Evolutionary conservation across 2,329 filamentous ascomycete species (phyloP).

Genomic region (Podosphaera xanthii): DNA sequence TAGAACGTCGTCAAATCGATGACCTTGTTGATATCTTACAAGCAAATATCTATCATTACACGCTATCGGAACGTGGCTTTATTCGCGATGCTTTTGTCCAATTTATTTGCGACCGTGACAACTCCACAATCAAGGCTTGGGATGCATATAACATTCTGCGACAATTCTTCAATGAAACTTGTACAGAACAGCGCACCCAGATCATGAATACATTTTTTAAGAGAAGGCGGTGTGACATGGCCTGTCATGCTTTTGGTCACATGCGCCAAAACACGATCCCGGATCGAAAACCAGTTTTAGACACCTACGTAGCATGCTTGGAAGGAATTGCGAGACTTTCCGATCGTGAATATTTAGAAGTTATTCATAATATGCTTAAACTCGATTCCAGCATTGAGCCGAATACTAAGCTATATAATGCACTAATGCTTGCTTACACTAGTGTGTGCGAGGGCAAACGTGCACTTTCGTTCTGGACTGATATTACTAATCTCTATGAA

Average conservation of each 20-base stretch:
- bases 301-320: slow-evolving; percentile 60
- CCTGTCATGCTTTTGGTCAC: slow-evolving; percentile 66
- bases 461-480: slow-evolving; percentile 60
- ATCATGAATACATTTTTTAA: slow-evolving; percentile 70
- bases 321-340: slow-evolving; percentile 43
- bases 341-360: slow-evolving; percentile 42
- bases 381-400: slow-evolving; percentile 64
- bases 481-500: slow-evolving; percentile 64
- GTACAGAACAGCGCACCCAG: slow-evolving; percentile 37
- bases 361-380: slow-evolving; percentile 83
- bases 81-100: slow-evolving; percentile 43
- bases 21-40: slow-evolving; percentile 70
- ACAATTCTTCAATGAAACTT: slow-evolving; percentile 42
- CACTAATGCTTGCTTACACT: slow-evolving; percentile 68
- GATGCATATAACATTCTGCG: slow-evolving; percentile 41
- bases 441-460: slow-evolving; percentile 40
- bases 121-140: slow-evolving; percentile 41
- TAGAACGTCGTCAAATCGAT: slow-evolving; percentile 52
- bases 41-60: slow-evolving; percentile 46
- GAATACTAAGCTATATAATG: slow-evolving; percentile 56
- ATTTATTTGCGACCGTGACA: slow-evolving; percentile 41
- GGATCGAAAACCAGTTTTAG: slow-evolving; percentile 39
- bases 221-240: slow-evolving; percentile 62
- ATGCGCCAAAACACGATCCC: slow-evolving; percentile 60
- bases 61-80: slow-evolving; percentile 40